Evolutionary conservation across 129 eudicot genomes (phyloP).

Genomic region (Scalesia atractyloides): DNA sequence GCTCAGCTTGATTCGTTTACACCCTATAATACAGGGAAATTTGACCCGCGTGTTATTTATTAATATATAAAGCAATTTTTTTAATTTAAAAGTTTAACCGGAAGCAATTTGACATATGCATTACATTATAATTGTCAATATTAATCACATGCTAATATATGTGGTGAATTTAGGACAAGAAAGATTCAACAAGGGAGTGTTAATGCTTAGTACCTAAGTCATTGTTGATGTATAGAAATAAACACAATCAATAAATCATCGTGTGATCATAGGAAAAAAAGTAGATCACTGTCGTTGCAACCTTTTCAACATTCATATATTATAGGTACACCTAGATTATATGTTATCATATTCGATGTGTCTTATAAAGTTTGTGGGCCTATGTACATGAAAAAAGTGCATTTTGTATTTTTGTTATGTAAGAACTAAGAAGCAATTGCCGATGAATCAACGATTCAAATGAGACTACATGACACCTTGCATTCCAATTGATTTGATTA

Average conservation of each 20-base stretch:
- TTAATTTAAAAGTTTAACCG: neutral
- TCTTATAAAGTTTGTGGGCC: neutral
- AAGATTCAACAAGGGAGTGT: no score
- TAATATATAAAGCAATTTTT: neutral
- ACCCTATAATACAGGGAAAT: neutral
- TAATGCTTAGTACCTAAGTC: no score
- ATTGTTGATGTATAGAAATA: no score
- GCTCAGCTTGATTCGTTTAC: no score
- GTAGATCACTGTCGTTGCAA: neutral
- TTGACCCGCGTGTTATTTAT: neutral
- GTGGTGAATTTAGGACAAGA: no score
- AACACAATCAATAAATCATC: neutral
- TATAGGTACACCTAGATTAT: constrained; percentile 11
- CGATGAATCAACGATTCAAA: neutral
- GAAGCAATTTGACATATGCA: neutral
- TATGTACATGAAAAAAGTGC: neutral
- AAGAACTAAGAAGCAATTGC: neutral
- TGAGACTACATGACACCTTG: neutral
- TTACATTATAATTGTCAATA: no score
- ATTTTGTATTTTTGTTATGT: neutral
- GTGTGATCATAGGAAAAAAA: neutral
- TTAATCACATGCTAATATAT: no score
- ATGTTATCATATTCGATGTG: neutral
- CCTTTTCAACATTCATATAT: neutral
- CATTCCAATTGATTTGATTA: neutral